Base-by-base conservation (phyloP, 2,329 filamentous ascomycete genomes). In the Paracorniculantispora psalliotae region DNA sequence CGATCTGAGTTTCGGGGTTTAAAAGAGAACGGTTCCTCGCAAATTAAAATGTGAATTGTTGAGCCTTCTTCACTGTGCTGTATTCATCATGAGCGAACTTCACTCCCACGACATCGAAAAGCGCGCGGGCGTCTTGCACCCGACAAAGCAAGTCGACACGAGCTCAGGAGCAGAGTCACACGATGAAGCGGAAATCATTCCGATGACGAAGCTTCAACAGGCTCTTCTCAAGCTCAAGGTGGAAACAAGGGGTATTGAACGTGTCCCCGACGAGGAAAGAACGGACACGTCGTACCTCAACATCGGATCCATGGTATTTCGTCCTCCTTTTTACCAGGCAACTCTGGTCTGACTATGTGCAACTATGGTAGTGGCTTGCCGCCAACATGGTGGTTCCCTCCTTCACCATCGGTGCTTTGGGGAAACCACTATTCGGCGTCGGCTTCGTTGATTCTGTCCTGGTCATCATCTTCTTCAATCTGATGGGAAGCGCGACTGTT, bases 321-420 rank as follows among this genome's bases (percentile, higher is more conserved):
- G 60, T 43, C 49, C 43, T 30, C 43, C 12, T 39, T 54, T 35
- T 48, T 33, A 6, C 41, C 28, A 17, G 59, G n/a, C 25, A 21
- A 26, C 46, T 19, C 12, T 26, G 39, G 37, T 55, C 52, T 55
- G 52, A 58, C 47, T 28, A 50, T 49, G 47, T 41, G 46, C 37
- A 46, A 46, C 19, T 26, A 19, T 30, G n/a, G 37, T 46, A 63
- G 60, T 92, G 89, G 89, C 77, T 90, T 47, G 87, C 88, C 1
- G 87, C 88, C 67, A 92, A 92, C 73, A 85, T 92, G 85, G 87
- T 89, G 56, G 85, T 91, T 50, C 87, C 85, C 25, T 86, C 87
- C 15, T 91, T 92, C 67, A 87, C 89, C 51, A 85, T 92, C 64
- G 89, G 88, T 51, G 82, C 87, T 12, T 80, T 88, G 8, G 85